Evolutionary conservation across 1,139 yeast genomes (phyloP), one percentile per base, ranked within the genome.

Genomic region (Diutina siamensis): DNA sequence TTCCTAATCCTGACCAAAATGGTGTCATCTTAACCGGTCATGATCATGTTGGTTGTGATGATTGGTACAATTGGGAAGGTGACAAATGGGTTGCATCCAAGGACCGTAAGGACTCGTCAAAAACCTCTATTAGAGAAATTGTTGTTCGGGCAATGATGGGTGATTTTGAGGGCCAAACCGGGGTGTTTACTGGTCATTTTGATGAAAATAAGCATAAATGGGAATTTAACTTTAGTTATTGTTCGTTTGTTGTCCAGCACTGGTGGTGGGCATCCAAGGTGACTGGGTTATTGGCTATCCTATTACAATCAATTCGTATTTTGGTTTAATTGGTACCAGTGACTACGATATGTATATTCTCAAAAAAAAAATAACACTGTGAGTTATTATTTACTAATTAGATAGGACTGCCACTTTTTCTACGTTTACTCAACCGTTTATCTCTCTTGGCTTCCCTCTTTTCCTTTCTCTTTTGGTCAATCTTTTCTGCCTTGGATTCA

Each of bases 121-220:
- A 64, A 22, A 58, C 62, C 20, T 65, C 72, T 21, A 65, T 89
- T 12, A 70, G 81, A 46, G 98, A 92, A 61, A 67, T 85, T 45
- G 94, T 95, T 0, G 97, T 92, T 12, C 70, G 88, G 48, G 78
- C 96, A 33, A 84, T 89, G 81, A 92, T 92, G 98, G 98, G 97
- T 12, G 96, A 89, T 58, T 92, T 71, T 56, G 84, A 82, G 47
- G 98, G 98, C 2, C 86, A 84, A 56, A 76, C 92, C 1, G 98
- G 97, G 0, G 63, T 92, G 18, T 64, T 92, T 51, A 80, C 88
- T 0, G 97, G 95, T 2, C 74, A 68, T 47, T 83, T 74, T 58
- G 57, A 59, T 40, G 50, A 59, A 9, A 50, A 51, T 1, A 51
- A 61, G 1, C 18, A 31, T 19, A 53, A 58, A 2, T 83, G 94